Percentiles rank a stretch among this genome's conserved stretches.
phyloP scores from a whole-genome alignment of 495 filamentous ascomycete species.

The Neurospora sp. region DNA sequence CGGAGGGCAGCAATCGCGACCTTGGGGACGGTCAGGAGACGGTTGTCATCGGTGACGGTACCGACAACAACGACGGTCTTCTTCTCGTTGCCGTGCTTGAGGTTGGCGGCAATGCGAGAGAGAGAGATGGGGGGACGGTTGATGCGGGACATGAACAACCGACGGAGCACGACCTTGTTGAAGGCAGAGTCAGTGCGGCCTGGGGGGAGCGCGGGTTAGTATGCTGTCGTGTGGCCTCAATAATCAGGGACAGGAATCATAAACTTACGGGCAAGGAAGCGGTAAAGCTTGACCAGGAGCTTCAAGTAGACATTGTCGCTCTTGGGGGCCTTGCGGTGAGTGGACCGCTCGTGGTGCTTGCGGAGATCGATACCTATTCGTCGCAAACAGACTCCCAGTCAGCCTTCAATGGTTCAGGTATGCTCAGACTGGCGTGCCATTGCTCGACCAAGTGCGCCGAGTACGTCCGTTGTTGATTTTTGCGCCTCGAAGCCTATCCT shows the following conservation, averaged over 20 bases:
- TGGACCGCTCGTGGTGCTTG: constrained; percentile 77
- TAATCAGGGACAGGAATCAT: background rate
- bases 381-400: constrained; percentile 32
- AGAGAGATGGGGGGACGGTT: constrained; percentile 94
- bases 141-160: constrained; percentile 94
- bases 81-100: constrained; percentile 58
- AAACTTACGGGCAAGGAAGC: constrained; percentile 89
- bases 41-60: constrained; percentile 94
- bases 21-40: constrained; percentile 80
- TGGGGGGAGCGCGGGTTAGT: constrained; percentile 21
- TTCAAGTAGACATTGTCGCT: constrained; percentile 97
- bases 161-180: constrained; percentile 93
- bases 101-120: constrained; percentile 70
- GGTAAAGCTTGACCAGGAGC: constrained; percentile 97
- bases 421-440: constrained; percentile 28
- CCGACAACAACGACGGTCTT: constrained; percentile 91
- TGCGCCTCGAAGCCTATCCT: background rate
- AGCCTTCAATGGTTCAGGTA: constrained; percentile 42
- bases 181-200: constrained; percentile 93
- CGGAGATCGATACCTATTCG: constrained; percentile 57
- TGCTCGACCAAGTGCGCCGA: constrained; percentile 15
- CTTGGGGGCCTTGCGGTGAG: constrained; percentile 90
- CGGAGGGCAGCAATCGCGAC: constrained; percentile 82
- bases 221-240: background rate
- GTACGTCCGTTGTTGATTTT: constrained; percentile 13